A percentile compares a stretch with the other conserved stretches of the same genome.
phyloP scores from a whole-genome alignment of 2,329 filamentous ascomycete genomes.

The Talaromyces sp. region DNA sequence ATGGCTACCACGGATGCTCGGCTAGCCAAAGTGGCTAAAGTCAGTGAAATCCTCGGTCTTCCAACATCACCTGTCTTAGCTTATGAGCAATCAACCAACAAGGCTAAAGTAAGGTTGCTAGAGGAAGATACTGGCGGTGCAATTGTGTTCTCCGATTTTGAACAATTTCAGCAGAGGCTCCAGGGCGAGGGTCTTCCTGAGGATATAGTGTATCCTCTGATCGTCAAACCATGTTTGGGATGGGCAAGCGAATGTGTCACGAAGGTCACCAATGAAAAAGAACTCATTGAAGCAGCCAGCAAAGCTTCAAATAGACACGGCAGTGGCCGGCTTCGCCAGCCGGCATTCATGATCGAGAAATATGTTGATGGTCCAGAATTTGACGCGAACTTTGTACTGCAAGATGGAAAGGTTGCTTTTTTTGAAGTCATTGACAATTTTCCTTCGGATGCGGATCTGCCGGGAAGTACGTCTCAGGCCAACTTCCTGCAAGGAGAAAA shows the following conservation, averaged over 20 bases:
- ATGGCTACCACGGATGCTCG: conserved; percentile 31
- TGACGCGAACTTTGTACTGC: conserved; percentile 42
- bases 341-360: conserved; percentile 36
- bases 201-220: background rate
- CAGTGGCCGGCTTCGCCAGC: background rate
- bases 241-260: background rate
- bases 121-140: background rate
- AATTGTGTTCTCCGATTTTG: background rate
- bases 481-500: conserved; percentile 22
- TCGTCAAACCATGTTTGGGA: background rate
- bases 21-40: conserved; percentile 23
- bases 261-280: conserved; percentile 26
- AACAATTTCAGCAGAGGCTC: background rate
- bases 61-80: too few species aligned
- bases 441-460: conserved; percentile 29
- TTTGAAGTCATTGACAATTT: conserved; percentile 41
- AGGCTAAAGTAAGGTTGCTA: background rate
- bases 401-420: conserved; percentile 41
- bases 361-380: conserved; percentile 44
- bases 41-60: too few species aligned
- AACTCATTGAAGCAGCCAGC: conserved; percentile 27
- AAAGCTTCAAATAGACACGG: conserved; percentile 25
- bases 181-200: background rate
- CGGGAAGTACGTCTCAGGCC: background rate
- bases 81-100: too few species aligned